Percentiles rank a stretch among this genome's conserved stretches.
Evolutionary conservation across 1,284 basidiomycete species (phyloP).

Genomic region (Fomitopsis pinicola): DNA sequence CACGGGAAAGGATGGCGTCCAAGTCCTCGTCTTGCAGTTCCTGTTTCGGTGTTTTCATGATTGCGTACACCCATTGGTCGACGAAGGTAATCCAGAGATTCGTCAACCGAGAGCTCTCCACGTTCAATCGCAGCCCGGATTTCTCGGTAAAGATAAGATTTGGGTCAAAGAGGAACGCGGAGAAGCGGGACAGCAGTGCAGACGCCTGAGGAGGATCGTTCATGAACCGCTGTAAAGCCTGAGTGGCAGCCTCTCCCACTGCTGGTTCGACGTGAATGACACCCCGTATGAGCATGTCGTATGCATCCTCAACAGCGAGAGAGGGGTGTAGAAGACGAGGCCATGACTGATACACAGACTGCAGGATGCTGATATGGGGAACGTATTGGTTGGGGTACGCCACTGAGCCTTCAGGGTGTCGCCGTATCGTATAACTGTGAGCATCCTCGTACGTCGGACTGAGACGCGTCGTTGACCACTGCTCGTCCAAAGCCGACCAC

Average conservation of each 20-base stretch:
- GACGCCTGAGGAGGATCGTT: constrained; percentile 53
- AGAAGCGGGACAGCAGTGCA: constrained; percentile 68
- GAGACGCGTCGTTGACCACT: constrained; percentile 62
- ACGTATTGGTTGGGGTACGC: constrained; percentile 66
- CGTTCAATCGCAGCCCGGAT: constrained; percentile 54
- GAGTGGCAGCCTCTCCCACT: constrained; percentile 66
- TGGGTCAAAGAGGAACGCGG: constrained; percentile 77
- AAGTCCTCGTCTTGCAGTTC: constrained; percentile 39
- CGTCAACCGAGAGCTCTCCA: constrained; percentile 64
- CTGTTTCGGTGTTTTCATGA: constrained; percentile 35
- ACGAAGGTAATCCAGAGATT: constrained; percentile 76
- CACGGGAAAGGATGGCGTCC: constrained; percentile 34
- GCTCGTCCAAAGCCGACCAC: constrained; percentile 84
- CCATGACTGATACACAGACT: constrained; percentile 82
- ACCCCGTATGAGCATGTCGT: constrained; percentile 80
- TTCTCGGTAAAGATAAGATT: constrained; percentile 65
- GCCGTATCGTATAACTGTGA: constrained; percentile 57
- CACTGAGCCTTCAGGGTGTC: constrained; percentile 67
- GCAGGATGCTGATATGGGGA: constrained; percentile 71
- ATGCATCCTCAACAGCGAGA: constrained; percentile 54
- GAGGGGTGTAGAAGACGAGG: constrained; percentile 72
- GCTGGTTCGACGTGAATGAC: constrained; percentile 81
- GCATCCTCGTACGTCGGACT: constrained; percentile 68
- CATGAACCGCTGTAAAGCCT: constrained; percentile 74
- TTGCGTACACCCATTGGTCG: constrained; percentile 58